Evolutionary conservation across 495 filamentous ascomycete genomes (phyloP).

Genomic region (Thermothielavioides terrestris): DNA sequence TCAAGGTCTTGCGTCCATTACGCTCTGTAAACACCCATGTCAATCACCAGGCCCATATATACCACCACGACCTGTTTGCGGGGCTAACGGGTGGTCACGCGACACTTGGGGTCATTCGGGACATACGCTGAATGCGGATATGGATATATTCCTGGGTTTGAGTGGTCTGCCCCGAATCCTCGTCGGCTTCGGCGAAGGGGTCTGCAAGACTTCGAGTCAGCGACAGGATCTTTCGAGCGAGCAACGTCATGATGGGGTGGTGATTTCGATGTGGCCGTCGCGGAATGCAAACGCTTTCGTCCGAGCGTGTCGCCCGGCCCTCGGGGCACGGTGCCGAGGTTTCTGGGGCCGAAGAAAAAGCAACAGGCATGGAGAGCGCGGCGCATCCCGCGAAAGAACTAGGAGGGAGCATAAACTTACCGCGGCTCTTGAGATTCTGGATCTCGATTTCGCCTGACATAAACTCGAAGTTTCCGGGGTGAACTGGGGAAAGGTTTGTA

Average conservation of each 20-base stretch:
- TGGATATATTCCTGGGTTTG: constrained; percentile 94
- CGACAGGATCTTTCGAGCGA: constrained; percentile 5
- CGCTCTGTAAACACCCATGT: constrained; percentile 55
- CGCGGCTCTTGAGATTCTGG: constrained; percentile 93
- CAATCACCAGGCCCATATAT: not conserved
- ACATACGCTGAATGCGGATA: constrained; percentile 98
- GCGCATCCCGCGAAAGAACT: not conserved
- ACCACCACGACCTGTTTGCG: not conserved
- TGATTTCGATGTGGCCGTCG: not conserved
- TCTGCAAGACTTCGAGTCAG: constrained; percentile 44
- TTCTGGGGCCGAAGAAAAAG: no score
- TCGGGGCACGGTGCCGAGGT: no score
- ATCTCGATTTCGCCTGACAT: constrained; percentile 91
- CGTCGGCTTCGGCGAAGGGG: constrained; percentile 99
- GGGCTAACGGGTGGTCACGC: not conserved
- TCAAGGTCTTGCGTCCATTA: constrained; percentile 99
- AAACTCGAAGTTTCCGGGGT: constrained; percentile 62
- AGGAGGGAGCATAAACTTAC: constrained; percentile 45
- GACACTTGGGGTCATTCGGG: constrained; percentile 1
- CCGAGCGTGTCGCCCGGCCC: no score
- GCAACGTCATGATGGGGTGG: no score
- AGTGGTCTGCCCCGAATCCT: constrained; percentile 90
- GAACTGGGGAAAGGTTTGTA: constrained; percentile 36
- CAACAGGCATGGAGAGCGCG: not conserved
- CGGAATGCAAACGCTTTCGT: not conserved